These are phyloP conservation scores for Phaeoacremonium minimum DNA, from an alignment of 2,329 filamentous ascomycete species.

Conservation along the genomic window DNA sequence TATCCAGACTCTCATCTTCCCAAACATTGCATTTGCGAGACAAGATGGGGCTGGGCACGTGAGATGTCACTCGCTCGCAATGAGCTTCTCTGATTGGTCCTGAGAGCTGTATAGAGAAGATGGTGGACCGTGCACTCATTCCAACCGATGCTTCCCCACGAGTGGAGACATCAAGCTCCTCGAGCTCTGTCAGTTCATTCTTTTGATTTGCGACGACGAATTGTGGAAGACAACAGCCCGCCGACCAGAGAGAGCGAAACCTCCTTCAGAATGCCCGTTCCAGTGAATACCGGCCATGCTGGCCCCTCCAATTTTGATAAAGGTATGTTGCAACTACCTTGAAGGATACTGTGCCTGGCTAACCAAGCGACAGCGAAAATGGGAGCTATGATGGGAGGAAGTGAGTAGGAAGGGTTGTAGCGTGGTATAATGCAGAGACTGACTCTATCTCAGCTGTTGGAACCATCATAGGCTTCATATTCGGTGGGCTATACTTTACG, in stretches of 20 bases:
- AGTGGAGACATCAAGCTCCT: too few species aligned
- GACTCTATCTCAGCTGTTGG: constrained; percentile 68
- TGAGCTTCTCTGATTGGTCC: not conserved
- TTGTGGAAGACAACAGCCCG: too few species aligned
- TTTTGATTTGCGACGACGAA: too few species aligned
- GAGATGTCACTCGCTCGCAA: not conserved
- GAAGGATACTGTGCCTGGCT: constrained; percentile 21
- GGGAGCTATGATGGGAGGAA: constrained; percentile 97
- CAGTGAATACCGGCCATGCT: constrained; percentile 18
- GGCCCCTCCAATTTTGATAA: constrained; percentile 53
- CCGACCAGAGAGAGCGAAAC: too few species aligned
- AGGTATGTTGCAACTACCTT: constrained; percentile 29
- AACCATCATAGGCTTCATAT: constrained; percentile 95
- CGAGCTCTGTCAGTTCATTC: too few species aligned
- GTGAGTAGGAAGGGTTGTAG: constrained; percentile 54
- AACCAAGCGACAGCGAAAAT: constrained; percentile 76
- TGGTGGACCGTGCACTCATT: too few species aligned
- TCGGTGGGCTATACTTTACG: constrained; percentile 61
- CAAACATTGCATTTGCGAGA: too few species aligned
- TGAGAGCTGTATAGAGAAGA: not conserved
- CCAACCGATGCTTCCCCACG: too few species aligned
- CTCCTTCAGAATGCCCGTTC: constrained; percentile 28
- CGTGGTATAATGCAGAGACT: constrained; percentile 18
- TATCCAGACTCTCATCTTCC: too few species aligned
- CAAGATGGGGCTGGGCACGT: too few species aligned